A percentile compares a stretch with the other conserved stretches of the same genome.
Evolutionary conservation across 73 alveolate genomes (phyloP).

Genomic region (Stentor coeruleus): DNA sequence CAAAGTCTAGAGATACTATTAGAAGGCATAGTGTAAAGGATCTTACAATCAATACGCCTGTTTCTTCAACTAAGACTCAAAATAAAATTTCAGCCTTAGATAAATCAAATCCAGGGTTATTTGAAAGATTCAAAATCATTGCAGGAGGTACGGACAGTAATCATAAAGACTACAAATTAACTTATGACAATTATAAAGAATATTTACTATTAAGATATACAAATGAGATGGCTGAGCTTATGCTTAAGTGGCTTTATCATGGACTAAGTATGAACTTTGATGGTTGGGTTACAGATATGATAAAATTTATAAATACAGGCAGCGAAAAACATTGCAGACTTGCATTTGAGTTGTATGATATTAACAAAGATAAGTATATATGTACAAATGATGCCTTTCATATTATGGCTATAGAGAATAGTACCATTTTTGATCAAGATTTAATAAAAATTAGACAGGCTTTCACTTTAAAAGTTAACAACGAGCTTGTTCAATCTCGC

Average conservation of each 20-base stretch:
- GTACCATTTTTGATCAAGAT: constrained; percentile 1
- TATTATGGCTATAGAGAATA: not conserved
- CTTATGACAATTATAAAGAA: not conserved
- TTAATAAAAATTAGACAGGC: not conserved
- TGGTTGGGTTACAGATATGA: not conserved
- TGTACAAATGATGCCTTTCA: constrained; percentile 4
- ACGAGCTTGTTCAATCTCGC: not conserved
- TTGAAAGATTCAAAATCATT: not conserved
- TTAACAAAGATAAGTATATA: constrained; percentile 10
- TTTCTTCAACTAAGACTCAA: not conserved
- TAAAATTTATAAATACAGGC: not conserved
- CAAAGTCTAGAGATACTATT: not conserved
- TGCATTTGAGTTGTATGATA: constrained; percentile 1
- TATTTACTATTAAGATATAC: not conserved
- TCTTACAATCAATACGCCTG: not conserved
- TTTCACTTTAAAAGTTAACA: not conserved
- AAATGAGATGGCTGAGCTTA: not conserved
- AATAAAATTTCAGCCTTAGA: not conserved
- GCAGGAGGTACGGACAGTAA: not conserved
- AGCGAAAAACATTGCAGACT: not conserved
- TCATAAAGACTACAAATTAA: not conserved
- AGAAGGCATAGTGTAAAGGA: not conserved
- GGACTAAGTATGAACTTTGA: not conserved
- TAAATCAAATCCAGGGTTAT: not conserved
- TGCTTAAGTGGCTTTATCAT: not conserved